These are phyloP conservation scores for Piper betle DNA, from an alignment of 164 flowering plant species.

Conservation along the genomic window DNA sequence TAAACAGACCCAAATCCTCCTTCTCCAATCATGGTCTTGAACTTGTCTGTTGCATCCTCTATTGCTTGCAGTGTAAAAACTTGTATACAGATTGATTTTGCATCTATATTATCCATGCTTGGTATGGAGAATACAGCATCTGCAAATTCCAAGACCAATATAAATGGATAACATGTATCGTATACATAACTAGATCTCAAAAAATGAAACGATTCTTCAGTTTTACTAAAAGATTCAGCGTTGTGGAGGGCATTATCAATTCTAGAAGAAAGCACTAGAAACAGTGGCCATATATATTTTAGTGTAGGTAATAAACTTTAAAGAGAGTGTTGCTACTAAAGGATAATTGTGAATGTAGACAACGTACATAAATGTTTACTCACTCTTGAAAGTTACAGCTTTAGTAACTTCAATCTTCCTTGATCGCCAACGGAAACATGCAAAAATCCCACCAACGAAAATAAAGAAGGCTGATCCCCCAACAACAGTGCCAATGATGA, in stretches of 20 bases:
- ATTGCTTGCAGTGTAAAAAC: slow-evolving; percentile 32
- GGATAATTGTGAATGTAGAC: too few species aligned
- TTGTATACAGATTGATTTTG: slow-evolving; percentile 36
- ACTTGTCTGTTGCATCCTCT: slow-evolving; percentile 40
- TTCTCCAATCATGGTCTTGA: slow-evolving; percentile 65
- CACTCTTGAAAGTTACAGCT: slow-evolving; percentile 28
- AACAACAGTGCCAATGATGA: slow-evolving; percentile 29
- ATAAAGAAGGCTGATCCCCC: slow-evolving; percentile 35
- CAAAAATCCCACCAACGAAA: slow-evolving; percentile 20
- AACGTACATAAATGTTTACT: too few species aligned
- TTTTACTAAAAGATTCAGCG: too few species aligned
- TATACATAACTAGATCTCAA: not conserved
- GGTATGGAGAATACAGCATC: slow-evolving; percentile 42
- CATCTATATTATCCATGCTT: slow-evolving; percentile 30
- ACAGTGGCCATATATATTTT: too few species aligned
- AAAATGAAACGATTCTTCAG: not conserved
- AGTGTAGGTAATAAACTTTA: too few species aligned
- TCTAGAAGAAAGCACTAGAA: too few species aligned
- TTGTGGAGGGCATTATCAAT: too few species aligned
- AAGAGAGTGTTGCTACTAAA: too few species aligned
- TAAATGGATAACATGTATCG: too few species aligned
- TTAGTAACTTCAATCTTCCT: slow-evolving; percentile 3
- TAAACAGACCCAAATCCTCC: slow-evolving; percentile 81
- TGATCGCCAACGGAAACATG: slow-evolving; percentile 20
- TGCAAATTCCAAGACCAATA: slow-evolving; percentile 16